phyloP scores from a whole-genome alignment of 768 basidiomycete genomes.

The Russula griseocarnosa region DNA sequence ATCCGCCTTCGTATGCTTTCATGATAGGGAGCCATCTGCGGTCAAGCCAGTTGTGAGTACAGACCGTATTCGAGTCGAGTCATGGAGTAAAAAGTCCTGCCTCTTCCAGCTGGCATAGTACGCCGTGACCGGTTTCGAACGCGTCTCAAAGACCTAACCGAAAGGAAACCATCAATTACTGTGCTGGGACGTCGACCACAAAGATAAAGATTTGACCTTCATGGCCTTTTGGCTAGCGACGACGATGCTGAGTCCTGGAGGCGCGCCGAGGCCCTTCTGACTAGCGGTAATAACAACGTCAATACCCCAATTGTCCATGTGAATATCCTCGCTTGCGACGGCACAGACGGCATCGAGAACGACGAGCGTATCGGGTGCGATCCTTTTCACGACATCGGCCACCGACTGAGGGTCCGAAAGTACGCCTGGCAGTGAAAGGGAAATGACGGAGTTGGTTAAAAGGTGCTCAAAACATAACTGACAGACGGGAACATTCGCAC shows the following conservation, averaged over 20 bases:
- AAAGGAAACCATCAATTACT: not conserved
- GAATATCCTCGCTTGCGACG: constrained; percentile 93
- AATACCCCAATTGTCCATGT: constrained; percentile 88
- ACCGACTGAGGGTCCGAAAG: constrained; percentile 79
- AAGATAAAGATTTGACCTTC: constrained; percentile 39
- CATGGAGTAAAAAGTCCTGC: constrained; percentile 36
- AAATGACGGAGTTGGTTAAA: not conserved
- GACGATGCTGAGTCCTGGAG: constrained; percentile 88
- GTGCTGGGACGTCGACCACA: not conserved
- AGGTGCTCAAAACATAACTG: not conserved
- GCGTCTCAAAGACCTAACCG: constrained; percentile 51
- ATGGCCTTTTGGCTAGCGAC: constrained; percentile 78
- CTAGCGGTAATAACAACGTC: constrained; percentile 84
- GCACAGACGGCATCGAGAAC: constrained; percentile 94
- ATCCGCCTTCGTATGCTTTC: constrained; percentile 83
- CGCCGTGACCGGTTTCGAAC: constrained; percentile 60
- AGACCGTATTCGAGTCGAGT: not conserved
- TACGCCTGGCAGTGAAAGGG: constrained; percentile 50
- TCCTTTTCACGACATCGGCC: constrained; percentile 61
- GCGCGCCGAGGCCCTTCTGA: constrained; percentile 90
- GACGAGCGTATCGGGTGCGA: constrained; percentile 85
- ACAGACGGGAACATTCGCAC: constrained; percentile 35
- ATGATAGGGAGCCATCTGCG: constrained; percentile 87
- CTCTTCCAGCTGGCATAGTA: constrained; percentile 93
- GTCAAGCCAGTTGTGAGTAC: not conserved